phyloP scores from a whole-genome alignment of 2,329 filamentous ascomycete species.

The Penicillium sp. region DNA sequence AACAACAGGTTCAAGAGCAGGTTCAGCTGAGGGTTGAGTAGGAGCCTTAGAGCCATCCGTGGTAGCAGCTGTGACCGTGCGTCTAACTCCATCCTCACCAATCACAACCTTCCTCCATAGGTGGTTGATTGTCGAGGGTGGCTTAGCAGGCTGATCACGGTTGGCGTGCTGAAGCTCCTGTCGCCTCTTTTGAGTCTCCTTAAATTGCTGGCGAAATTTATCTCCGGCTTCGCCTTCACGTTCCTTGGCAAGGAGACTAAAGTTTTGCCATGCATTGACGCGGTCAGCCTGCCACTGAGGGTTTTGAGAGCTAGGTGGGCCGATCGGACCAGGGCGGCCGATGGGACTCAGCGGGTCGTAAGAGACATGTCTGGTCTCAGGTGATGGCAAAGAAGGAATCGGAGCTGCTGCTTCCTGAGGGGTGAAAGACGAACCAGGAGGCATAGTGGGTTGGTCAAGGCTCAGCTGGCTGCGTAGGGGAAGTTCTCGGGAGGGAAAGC shows the following conservation, averaged over 20 bases:
- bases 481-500: constrained; percentile 49
- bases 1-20: not conserved
- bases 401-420: constrained; percentile 35
- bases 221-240: constrained; percentile 45
- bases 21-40: not conserved
- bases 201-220: constrained; percentile 41
- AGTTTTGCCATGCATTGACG: constrained; percentile 47
- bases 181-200: constrained; percentile 36
- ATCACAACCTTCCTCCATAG: not conserved
- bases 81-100: not conserved
- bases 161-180: constrained; percentile 9
- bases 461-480: constrained; percentile 42
- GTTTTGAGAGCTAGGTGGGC: constrained; percentile 43
- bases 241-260: constrained; percentile 40
- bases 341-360: constrained; percentile 44
- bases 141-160: constrained; percentile 6
- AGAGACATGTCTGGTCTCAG: constrained; percentile 38
- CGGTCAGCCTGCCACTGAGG: constrained; percentile 33
- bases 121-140: not conserved
- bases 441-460: constrained; percentile 41
- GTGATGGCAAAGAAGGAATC: constrained; percentile 39
- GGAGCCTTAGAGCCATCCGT: constrained; percentile 8
- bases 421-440: constrained; percentile 31
- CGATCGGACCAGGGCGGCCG: constrained; percentile 48
- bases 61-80: constrained; percentile 27